These are phyloP conservation scores for Fistulina hepatica DNA, from an alignment of 1,284 basidiomycete species.

Conservation along the genomic window DNA sequence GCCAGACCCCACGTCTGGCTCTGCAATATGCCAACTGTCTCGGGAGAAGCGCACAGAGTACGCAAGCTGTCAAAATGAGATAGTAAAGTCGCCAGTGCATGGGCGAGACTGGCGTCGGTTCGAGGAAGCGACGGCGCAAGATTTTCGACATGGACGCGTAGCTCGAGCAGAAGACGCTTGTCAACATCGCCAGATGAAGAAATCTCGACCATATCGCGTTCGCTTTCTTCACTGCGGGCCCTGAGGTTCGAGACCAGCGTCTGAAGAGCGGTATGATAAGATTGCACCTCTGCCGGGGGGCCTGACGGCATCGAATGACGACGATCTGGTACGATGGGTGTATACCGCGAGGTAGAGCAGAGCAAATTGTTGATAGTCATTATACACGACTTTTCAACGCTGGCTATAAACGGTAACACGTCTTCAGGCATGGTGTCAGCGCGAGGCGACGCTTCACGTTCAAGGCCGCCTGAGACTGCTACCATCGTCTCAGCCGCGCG, in stretches of 20 bases:
- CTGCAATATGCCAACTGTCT: slow-evolving; percentile 1
- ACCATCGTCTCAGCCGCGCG: no score
- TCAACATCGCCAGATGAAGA: slow-evolving; percentile 32
- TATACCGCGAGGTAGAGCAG: slow-evolving; percentile 40
- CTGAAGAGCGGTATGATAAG: slow-evolving; percentile 43
- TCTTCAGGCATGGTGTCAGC: slow-evolving; percentile 33
- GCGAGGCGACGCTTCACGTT: not conserved
- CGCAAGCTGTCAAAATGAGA: slow-evolving; percentile 49
- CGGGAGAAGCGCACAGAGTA: slow-evolving; percentile 20
- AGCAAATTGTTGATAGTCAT: slow-evolving; percentile 66
- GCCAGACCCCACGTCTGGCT: slow-evolving; percentile 6
- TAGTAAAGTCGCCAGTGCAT: slow-evolving; percentile 54
- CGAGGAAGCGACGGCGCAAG: slow-evolving; percentile 34
- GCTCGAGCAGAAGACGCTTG: slow-evolving; percentile 48
- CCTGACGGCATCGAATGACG: slow-evolving; percentile 50
- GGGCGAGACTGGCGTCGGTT: slow-evolving; percentile 49
- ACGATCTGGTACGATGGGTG: slow-evolving; percentile 49
- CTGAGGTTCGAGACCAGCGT: slow-evolving; percentile 56
- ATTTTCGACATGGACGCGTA: slow-evolving; percentile 41
- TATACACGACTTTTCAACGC: slow-evolving; percentile 61
- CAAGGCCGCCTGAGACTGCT: not conserved
- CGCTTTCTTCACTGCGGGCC: slow-evolving; percentile 27
- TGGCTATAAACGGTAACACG: slow-evolving; percentile 54
- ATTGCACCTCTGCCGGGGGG: slow-evolving; percentile 24
- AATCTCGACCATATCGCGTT: slow-evolving; percentile 36